phyloP scores from a whole-genome alignment of 2,329 filamentous ascomycete species.

The Exophiala mesophila region DNA sequence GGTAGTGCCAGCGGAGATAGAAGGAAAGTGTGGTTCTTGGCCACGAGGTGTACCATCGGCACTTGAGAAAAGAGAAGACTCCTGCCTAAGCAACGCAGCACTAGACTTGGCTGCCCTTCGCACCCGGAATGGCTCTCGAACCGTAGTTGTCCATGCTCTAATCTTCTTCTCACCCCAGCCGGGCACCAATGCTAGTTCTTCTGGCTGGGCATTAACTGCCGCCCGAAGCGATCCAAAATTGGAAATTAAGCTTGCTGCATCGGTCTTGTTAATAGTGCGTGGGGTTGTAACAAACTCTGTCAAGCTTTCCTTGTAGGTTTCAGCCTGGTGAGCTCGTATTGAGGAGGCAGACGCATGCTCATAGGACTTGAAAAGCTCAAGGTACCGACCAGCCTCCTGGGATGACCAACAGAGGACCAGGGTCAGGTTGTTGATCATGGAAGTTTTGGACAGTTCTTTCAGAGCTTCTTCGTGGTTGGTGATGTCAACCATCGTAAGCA shows the following conservation, averaged over 20 bases:
- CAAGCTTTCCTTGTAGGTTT: conserved; percentile 77
- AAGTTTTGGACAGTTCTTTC: conserved; percentile 87
- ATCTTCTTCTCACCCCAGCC: conserved; percentile 98
- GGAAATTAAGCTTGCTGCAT: conserved; percentile 82
- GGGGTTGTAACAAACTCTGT: conserved; percentile 91
- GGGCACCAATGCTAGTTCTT: conserved; percentile 76
- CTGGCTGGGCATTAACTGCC: conserved; percentile 80
- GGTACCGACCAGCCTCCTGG: conserved; percentile 85
- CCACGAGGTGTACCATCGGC: conserved; percentile 26
- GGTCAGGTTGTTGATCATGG: conserved; percentile 86
- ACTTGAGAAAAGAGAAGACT: conserved; percentile 10
- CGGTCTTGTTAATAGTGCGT: conserved; percentile 86
- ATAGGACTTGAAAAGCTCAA: conserved; percentile 92
- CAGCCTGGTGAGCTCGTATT: conserved; percentile 80
- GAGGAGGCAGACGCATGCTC: conserved; percentile 78
- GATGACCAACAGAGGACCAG: conserved; percentile 91
- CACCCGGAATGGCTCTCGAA: conserved; percentile 78
- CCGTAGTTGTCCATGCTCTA: conserved; percentile 72
- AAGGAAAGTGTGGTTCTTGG: conserved; percentile 24
- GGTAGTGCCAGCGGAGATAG: conserved; percentile 29
- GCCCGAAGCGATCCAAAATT: conserved; percentile 86
- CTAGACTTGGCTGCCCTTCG: conserved; percentile 61
- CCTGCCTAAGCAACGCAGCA: conserved; percentile 28
- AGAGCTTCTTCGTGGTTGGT: conserved; percentile 86
- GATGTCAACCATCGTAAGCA: conserved; percentile 92